Percentiles rank a stretch among this genome's conserved stretches.
These are phyloP conservation scores for Lomentospora prolificans DNA, from an alignment of 2,329 filamentous ascomycete genomes.

Conservation along the genomic window DNA sequence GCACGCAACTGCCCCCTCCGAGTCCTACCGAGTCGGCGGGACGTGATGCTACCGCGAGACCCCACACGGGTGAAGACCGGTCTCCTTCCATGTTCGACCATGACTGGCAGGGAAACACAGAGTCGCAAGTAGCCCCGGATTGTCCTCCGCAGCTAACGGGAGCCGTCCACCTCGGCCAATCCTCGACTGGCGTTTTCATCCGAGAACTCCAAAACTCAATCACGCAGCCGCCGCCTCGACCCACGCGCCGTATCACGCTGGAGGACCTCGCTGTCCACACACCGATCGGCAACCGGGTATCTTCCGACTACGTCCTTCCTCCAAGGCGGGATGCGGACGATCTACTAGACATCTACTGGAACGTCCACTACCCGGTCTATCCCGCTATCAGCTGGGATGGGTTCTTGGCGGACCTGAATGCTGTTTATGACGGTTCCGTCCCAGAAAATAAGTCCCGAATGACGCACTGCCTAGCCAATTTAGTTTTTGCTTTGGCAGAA, in stretches of 20 bases:
- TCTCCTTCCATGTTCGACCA: neutral
- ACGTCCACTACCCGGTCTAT: neutral
- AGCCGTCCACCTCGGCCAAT: slow-evolving; percentile 2
- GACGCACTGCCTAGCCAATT: slow-evolving; percentile 1
- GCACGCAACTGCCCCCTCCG: neutral
- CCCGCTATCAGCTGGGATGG: neutral
- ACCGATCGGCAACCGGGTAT: neutral
- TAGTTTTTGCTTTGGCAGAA: neutral
- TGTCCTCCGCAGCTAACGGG: neutral
- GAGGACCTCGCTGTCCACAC: neutral
- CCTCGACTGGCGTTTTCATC: slow-evolving; percentile 1
- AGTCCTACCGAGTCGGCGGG: neutral
- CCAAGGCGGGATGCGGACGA: neutral
- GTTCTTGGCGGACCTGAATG: neutral
- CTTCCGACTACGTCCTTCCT: neutral
- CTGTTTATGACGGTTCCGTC: neutral
- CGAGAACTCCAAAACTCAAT: neutral
- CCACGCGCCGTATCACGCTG: neutral
- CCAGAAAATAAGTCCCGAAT: neutral
- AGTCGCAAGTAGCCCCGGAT: neutral
- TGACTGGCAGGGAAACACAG: slow-evolving; percentile 1
- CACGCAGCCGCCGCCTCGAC: neutral
- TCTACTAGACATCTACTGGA: neutral
- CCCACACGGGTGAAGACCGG: neutral
- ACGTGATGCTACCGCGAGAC: neutral